Percentiles rank a stretch among this genome's conserved stretches.
phyloP scores from a whole-genome alignment of 495 filamentous ascomycete species.

The Jackrogersella minutella region DNA sequence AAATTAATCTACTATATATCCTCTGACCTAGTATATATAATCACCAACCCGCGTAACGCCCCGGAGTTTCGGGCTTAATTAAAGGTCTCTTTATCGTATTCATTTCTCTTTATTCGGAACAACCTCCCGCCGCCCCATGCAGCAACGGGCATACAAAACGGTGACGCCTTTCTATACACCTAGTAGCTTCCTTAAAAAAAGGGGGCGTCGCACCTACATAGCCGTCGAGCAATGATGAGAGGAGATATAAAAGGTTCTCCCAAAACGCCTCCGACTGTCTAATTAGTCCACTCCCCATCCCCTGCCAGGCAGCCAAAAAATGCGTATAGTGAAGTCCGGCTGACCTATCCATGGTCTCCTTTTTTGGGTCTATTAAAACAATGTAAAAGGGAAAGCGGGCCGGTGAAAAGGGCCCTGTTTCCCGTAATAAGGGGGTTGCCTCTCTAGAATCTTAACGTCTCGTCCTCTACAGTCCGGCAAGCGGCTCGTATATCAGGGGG shows the following conservation, averaged over 20 bases:
- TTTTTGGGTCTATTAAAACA: conserved; percentile 21
- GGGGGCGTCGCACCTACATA: no score
- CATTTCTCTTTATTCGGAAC: neutral
- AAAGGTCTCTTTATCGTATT: no score
- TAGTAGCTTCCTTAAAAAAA: neutral
- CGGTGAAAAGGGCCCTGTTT: neutral
- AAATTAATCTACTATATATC: no score
- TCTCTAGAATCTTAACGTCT: conserved; percentile 19
- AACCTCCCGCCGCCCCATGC: neutral
- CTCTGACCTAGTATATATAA: no score
- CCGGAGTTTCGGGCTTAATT: no score
- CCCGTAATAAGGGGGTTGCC: neutral
- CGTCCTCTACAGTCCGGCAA: neutral
- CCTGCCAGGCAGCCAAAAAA: conserved; percentile 9
- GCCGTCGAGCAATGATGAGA: neutral
- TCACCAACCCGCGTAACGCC: no score
- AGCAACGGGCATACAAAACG: neutral
- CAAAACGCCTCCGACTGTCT: neutral
- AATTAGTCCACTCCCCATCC: neutral
- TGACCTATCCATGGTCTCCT: neutral
- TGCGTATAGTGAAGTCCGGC: neutral
- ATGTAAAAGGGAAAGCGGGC: conserved; percentile 3
- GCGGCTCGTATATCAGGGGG: no score
- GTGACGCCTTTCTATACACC: neutral
- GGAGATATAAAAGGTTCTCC: neutral